Evolutionary conservation across 2,329 filamentous ascomycete species (phyloP), one percentile per base, ranked within the genome.

Genomic region (Rutstroemia sp.): DNA sequence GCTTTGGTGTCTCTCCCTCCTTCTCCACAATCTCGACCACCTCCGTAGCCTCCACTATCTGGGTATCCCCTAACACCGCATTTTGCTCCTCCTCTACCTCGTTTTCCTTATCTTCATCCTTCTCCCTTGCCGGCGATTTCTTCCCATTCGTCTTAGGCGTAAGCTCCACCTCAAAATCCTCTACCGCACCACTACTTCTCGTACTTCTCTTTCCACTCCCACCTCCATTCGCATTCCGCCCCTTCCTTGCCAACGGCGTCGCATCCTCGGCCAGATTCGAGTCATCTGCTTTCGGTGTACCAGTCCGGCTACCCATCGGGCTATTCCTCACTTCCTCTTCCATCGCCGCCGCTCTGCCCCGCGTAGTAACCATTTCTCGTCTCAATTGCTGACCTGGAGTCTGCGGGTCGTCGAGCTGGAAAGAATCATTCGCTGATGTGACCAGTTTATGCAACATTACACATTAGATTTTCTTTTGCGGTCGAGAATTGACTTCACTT

Each of bases 371-470:
- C 65, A 67, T 47, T 56, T 51, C 38, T 45, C 21, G 27, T 56
- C 57, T 16, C 36, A 48, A 44, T 50, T 58, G 48, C 21, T 51
- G 46, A 48, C 56, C 46, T 27, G 57, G 53, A 42, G 52, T 55
- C 19, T 27, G 25, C 10, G 52, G 52, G n/a, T 55, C 52, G 52
- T 55, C 52, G 34, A 48, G 6, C 25, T 55, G 54, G 23, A 66
- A 49, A n/a, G 60, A 53, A 48, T 57, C 51, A 63, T 58, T 64
- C n/a, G 62, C 64, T 23, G 64, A 64, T 9, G 57, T 60, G 42
- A 62, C 58, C 7, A 68, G 47, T 60, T 60, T 61, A 8, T 64
- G 64, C 45, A 68, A 63, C 66, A 68, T 68, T 27, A 51, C 50
- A 39, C 25, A 51, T n/a, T 27, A 48, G 34, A 58, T 19, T 42